Percentiles rank a stretch among this genome's conserved stretches.
Conservation (phyloP, 2,329 filamentous ascomycete species). For the Sporothrix phasma region DNA sequence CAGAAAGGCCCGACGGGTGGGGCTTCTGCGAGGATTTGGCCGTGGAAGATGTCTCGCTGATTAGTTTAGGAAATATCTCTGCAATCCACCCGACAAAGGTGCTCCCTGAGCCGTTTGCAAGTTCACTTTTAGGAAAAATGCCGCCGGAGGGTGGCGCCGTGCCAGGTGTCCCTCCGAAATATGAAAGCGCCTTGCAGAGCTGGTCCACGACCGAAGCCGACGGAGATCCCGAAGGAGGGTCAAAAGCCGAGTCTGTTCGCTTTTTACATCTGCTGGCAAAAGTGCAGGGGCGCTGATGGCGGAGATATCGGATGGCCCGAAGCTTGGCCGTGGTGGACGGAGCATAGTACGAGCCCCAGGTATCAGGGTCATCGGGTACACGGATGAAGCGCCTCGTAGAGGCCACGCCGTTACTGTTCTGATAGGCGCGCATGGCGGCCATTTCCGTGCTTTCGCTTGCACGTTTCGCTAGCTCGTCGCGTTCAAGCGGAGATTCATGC, state of each 20-base stretch:
- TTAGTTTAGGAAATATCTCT: slow-evolving; percentile 48
- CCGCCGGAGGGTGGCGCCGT: slow-evolving; percentile 41
- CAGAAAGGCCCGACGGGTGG: not conserved
- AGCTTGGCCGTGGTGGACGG: slow-evolving; percentile 4
- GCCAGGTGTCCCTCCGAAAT: slow-evolving; percentile 51
- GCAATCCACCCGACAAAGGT: slow-evolving; percentile 52
- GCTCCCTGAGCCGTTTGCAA: slow-evolving; percentile 46
- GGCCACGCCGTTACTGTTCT: slow-evolving; percentile 43
- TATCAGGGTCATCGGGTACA: slow-evolving; percentile 22
- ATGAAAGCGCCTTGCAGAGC: slow-evolving; percentile 52
- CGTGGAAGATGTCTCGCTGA: not conserved
- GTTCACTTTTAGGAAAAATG: slow-evolving; percentile 45
- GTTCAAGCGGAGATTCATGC: slow-evolving; percentile 34
- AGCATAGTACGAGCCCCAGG: slow-evolving; percentile 13
- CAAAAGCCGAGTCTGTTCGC: slow-evolving; percentile 50
- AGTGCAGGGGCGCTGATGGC: slow-evolving; percentile 17
- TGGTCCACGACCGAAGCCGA: slow-evolving; percentile 49
- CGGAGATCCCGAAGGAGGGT: slow-evolving; percentile 46
- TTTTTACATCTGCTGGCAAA: slow-evolving; percentile 41
- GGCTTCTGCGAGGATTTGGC: slow-evolving; percentile 1
- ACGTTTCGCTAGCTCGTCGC: slow-evolving; percentile 47
- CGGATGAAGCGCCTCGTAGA: slow-evolving; percentile 33
- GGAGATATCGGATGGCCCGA: slow-evolving; percentile 12
- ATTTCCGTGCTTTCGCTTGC: slow-evolving; percentile 52
- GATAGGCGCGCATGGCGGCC: slow-evolving; percentile 46